Conservation (phyloP, 1,284 basidiomycete genomes). For the Porogramme epimiltina region DNA sequence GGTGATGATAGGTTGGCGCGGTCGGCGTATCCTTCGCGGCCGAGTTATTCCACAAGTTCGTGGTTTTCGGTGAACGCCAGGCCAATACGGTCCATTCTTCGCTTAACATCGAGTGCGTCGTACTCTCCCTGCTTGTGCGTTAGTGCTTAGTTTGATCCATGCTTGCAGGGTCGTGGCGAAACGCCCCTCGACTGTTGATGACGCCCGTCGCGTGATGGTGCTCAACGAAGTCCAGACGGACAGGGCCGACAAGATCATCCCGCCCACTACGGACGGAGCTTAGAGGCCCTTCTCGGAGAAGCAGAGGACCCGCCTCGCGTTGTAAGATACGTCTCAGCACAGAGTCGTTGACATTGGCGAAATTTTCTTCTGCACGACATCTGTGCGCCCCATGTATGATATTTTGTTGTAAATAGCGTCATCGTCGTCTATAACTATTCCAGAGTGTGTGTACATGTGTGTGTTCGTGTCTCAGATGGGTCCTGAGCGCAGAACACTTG, state of each 20-base stretch:
- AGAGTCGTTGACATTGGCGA: too few species aligned
- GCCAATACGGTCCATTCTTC: constrained; percentile 27
- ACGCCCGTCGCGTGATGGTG: constrained; percentile 23
- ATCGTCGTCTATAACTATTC: too few species aligned
- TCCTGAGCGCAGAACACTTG: too few species aligned
- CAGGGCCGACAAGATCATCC: constrained; percentile 4
- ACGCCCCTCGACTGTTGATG: constrained; percentile 7
- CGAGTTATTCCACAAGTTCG: constrained; percentile 22
- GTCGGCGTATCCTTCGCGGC: constrained; percentile 30
- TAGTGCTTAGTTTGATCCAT: not conserved
- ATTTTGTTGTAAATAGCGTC: too few species aligned
- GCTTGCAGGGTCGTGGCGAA: too few species aligned
- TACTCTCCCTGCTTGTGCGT: constrained; percentile 7
- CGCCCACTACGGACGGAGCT: not conserved
- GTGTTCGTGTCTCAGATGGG: too few species aligned
- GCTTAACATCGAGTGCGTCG: constrained; percentile 28
- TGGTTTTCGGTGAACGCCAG: constrained; percentile 24
- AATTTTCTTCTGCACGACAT: too few species aligned
- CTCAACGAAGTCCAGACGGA: constrained; percentile 23
- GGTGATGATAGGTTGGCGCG: constrained; percentile 22
- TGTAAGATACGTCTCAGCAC: too few species aligned
- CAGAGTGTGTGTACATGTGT: too few species aligned
- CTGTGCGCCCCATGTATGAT: too few species aligned
- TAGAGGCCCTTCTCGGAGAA: too few species aligned
- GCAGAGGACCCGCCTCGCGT: too few species aligned